A percentile compares a stretch with the other conserved stretches of the same genome.
These are phyloP conservation scores for Verticillium nubilum DNA, from an alignment of 2,329 filamentous ascomycete species.

Conservation along the genomic window DNA sequence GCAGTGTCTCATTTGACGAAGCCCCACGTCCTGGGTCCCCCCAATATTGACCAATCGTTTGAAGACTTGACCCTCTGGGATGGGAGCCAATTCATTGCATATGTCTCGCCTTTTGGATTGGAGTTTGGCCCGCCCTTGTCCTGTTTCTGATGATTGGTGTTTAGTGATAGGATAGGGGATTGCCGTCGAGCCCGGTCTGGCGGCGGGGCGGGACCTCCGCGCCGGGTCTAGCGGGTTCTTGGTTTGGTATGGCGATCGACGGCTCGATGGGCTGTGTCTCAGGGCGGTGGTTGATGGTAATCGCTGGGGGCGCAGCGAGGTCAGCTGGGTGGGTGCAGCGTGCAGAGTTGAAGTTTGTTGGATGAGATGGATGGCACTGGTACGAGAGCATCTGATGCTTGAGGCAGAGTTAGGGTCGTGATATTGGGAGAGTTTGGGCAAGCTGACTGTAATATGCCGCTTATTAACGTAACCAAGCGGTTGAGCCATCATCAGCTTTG, in stretches of 20 bases:
- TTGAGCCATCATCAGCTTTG: too few relatives aligned
- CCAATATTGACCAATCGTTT: background rate
- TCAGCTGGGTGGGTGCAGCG: background rate
- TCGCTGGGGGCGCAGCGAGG: background rate
- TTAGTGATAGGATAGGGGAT: background rate
- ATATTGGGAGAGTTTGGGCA: too few relatives aligned
- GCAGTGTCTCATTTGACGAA: background rate
- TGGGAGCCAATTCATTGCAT: background rate
- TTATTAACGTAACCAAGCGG: too few relatives aligned
- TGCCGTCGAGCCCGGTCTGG: background rate
- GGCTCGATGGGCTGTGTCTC: background rate
- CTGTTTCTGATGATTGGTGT: background rate
- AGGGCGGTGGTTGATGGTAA: background rate
- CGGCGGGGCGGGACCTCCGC: background rate
- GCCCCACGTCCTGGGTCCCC: background rate
- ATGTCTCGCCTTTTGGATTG: background rate
- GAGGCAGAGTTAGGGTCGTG: too few relatives aligned
- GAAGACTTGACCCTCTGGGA: background rate
- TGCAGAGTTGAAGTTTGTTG: background rate
- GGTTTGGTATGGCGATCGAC: background rate
- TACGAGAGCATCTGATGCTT: background rate
- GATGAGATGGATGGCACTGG: background rate
- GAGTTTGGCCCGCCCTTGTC: background rate
- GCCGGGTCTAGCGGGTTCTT: background rate
- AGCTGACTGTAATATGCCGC: too few relatives aligned